Conservation (phyloP, 441 rosid genomes). For the Rhodomyrtus psidioides region DNA sequence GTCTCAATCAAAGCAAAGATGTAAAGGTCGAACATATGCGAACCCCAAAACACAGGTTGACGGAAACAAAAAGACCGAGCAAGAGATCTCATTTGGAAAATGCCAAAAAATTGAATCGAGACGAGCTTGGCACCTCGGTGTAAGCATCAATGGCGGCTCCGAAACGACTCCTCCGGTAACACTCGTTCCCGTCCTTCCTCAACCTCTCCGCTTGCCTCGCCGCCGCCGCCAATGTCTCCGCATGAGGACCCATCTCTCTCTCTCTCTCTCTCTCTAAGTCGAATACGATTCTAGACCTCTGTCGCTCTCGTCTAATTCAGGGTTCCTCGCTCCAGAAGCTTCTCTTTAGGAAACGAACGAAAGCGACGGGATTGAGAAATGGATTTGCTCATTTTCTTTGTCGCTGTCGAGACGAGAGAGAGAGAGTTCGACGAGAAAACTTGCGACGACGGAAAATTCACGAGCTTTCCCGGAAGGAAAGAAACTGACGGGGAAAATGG, state of each 20-base stretch:
- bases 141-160: slow-evolving; percentile 98
- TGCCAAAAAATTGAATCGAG: neutral
- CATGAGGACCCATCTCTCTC: slow-evolving; percentile 20
- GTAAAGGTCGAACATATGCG: neutral
- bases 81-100: neutral
- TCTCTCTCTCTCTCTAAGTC: neutral
- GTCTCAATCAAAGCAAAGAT: neutral
- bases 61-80: neutral
- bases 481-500: neutral
- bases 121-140: slow-evolving; percentile 51
- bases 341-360: neutral
- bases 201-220: slow-evolving; percentile 73
- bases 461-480: neutral
- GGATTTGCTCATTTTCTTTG: neutral
- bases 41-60: neutral
- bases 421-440: neutral
- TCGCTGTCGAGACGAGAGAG: neutral
- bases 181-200: slow-evolving; percentile 55
- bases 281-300: neutral
- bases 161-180: slow-evolving; percentile 54
- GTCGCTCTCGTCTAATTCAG: neutral
- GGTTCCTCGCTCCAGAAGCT: neutral
- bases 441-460: neutral
- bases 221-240: slow-evolving; percentile 22
- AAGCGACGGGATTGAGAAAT: neutral